Evolutionary conservation across 164 flowering plant species (phyloP).

Genomic region (Vitis labrusca): DNA sequence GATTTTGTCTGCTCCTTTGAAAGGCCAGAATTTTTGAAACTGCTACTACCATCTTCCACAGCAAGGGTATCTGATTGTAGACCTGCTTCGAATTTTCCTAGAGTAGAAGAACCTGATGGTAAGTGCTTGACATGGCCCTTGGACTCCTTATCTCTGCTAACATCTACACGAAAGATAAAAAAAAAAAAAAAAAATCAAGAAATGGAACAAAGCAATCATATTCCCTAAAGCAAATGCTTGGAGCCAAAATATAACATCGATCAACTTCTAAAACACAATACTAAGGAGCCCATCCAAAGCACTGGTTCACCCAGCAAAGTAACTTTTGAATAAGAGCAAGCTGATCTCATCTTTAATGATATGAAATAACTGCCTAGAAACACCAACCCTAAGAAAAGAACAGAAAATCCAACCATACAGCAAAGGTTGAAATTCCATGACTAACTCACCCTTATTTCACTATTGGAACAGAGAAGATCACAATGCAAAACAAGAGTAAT

Average conservation of each 20-base stretch:
- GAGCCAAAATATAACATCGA: conserved; percentile 6
- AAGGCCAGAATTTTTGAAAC: conserved; percentile 2
- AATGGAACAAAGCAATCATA: conserved; percentile 14
- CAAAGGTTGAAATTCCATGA: not conserved
- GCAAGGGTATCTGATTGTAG: conserved; percentile 13
- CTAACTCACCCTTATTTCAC: not conserved
- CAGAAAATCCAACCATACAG: not conserved
- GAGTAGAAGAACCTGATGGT: conserved; percentile 23
- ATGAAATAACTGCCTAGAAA: not conserved
- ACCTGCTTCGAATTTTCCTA: conserved; percentile 20
- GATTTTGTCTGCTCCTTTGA: conserved; percentile 11
- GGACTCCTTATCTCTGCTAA: conserved; percentile 25
- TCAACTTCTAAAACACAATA: not conserved
- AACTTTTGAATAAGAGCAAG: not conserved
- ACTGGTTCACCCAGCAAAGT: not conserved
- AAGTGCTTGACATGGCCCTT: conserved; percentile 23
- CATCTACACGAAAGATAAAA: conserved; percentile 42
- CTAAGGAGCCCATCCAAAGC: not conserved
- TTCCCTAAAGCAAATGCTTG: conserved; percentile 8
- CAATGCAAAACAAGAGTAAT: too few relatives aligned
- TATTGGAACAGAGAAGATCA: too few relatives aligned
- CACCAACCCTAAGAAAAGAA: not conserved
- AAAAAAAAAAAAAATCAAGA: conserved; percentile 22
- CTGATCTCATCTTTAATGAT: not conserved
- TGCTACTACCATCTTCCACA: conserved; percentile 10